Evolutionary conservation across 202 grass and related monocot species (phyloP).

Genomic region (Schoenoplectus tabernaemontani): DNA sequence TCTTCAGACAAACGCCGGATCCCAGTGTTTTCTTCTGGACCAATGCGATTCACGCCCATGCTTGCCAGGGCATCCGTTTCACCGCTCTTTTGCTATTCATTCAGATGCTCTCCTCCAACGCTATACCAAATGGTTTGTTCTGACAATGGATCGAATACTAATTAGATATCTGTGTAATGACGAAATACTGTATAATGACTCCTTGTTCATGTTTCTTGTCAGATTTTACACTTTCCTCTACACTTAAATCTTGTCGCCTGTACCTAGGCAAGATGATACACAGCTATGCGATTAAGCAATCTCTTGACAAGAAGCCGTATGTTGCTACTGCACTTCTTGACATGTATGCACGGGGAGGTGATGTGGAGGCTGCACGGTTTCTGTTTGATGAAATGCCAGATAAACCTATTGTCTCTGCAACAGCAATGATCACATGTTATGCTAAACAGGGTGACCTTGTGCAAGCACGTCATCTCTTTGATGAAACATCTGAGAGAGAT

Average conservation of each 20-base stretch:
- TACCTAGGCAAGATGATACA: slow-evolving; percentile 56
- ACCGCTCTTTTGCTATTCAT: slow-evolving; percentile 60
- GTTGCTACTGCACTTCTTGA: slow-evolving; percentile 73
- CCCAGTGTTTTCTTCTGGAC: slow-evolving; percentile 75
- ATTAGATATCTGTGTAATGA: neutral
- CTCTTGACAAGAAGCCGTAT: slow-evolving; percentile 46
- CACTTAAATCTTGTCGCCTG: slow-evolving; percentile 54
- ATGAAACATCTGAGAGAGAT: slow-evolving; percentile 42
- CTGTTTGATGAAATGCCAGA: slow-evolving; percentile 68
- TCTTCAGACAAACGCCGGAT: slow-evolving; percentile 41
- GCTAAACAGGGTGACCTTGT: slow-evolving; percentile 49
- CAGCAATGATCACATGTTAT: slow-evolving; percentile 88
- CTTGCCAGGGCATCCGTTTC: slow-evolving; percentile 42
- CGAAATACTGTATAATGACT: neutral
- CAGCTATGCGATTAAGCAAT: slow-evolving; percentile 61
- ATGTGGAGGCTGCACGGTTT: slow-evolving; percentile 44
- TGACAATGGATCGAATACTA: neutral
- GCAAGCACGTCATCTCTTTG: slow-evolving; percentile 55
- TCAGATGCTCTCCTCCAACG: slow-evolving; percentile 53
- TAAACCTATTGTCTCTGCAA: slow-evolving; percentile 53
- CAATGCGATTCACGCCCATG: slow-evolving; percentile 65
- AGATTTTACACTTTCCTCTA: slow-evolving; percentile 51
- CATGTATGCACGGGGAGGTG: slow-evolving; percentile 73
- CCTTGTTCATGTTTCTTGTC: neutral
- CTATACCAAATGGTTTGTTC: slow-evolving; percentile 37